Conservation (phyloP, 169 alveolate genomes). For the Eimeria maxima region DNA sequence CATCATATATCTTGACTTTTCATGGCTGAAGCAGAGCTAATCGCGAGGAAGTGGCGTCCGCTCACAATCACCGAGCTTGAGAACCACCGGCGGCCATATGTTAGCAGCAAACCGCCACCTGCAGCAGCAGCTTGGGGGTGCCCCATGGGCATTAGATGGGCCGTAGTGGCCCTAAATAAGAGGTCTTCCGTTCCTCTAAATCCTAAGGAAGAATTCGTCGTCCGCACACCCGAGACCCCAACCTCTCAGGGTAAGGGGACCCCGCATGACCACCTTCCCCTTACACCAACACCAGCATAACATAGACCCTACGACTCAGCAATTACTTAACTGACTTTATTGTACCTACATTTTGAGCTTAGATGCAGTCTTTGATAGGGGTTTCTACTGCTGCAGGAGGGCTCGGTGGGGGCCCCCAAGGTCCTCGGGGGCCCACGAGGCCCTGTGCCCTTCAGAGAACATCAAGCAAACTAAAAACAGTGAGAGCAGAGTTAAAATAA, state of each 20-base stretch:
- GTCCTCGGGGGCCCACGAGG: slow-evolving; percentile 18
- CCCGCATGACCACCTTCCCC: background rate
- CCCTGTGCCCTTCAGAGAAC: background rate
- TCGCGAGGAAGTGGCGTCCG: background rate
- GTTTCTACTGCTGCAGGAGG: background rate
- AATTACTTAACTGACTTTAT: background rate
- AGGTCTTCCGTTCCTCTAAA: background rate
- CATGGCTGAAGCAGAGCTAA: background rate
- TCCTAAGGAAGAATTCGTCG: background rate
- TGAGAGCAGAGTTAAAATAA: background rate
- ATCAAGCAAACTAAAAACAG: background rate
- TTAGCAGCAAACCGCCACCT: background rate
- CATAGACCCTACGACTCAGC: background rate
- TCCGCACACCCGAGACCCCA: background rate
- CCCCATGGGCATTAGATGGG: background rate
- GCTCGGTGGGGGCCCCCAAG: background rate
- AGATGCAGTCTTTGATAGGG: background rate
- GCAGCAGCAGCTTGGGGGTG: background rate
- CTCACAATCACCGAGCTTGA: slow-evolving; percentile 24
- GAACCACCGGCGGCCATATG: background rate
- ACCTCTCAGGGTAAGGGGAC: background rate
- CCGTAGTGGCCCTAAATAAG: background rate
- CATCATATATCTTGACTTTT: background rate
- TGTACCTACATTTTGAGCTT: background rate
- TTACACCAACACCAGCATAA: background rate